Base-by-base conservation (phyloP, 768 basidiomycete genomes). In the Astraeus odoratus region DNA sequence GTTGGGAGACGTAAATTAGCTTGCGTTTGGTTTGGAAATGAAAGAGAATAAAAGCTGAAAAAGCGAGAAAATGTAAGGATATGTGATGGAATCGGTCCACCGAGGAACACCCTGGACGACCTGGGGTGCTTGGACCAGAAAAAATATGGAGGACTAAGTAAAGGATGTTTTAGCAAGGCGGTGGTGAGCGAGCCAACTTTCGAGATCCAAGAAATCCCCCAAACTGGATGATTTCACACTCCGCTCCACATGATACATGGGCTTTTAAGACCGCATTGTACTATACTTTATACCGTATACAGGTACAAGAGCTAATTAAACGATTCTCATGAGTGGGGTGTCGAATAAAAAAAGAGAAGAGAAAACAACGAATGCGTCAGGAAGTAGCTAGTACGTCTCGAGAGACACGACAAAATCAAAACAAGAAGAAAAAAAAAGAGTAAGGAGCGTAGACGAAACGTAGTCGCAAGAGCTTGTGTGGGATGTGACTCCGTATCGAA, bases 111-210 rank as follows among this genome's bases (percentile, higher is more conserved):
- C 59, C 64, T 66, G 51, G 46, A 46, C 50, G 47, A 34, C 36
- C 64, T 66, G 62, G 64, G 27, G 61, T 61, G 60, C 62, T 59
- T 51, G 47, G 41, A 58, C 62, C 62, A 64, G 62, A 50, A 52
- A 34, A 60, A 64, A 64, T 64, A 66, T 38, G 59, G 50, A 53
- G 64, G 54, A 62, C 64, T 64, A 64, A 66, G 61, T 64, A 64
- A 65, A 41, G 25, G 62, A 57, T 66, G 64, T 49, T 59, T 16
- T 7, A 19, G 63, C 55, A 54, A 63, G 57, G 56, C 50, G 54
- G 64, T 54, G 62, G 63, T 51, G 62, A 64, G 50, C 51, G 48
- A 54, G 49, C 60, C 44, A 49, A 42, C n/a, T n/a, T n/a, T n/a
- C n/a, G n/a, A 18, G 16, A 15, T 46, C 22, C 37, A 36, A 47